Percentiles rank a stretch among this genome's conserved stretches.
phyloP scores from a whole-genome alignment of 768 basidiomycete genomes.

The Mycena galericulata region DNA sequence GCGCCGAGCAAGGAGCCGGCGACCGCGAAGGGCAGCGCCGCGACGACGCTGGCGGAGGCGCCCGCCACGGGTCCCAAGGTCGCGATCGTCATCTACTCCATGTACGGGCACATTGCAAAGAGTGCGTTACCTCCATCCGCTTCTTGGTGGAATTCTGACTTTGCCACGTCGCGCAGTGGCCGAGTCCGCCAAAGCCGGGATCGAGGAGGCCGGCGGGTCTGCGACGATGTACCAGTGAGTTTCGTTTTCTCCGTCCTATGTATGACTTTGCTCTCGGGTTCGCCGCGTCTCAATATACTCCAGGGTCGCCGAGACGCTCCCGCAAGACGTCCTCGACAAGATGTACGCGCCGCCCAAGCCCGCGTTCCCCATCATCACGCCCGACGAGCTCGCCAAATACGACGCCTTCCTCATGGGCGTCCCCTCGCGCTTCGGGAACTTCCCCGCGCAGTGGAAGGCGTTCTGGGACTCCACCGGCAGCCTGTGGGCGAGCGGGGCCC shows the following conservation, averaged over 20 bases:
- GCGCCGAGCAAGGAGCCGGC: neutral
- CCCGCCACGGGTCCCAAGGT: neutral
- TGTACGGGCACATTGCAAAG: constrained; percentile 67
- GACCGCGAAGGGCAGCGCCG: neutral
- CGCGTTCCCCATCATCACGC: constrained; percentile 73
- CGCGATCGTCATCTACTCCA: constrained; percentile 64
- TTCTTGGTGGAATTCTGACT: neutral
- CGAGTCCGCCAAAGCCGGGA: constrained; percentile 60
- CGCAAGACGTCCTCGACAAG: constrained; percentile 70
- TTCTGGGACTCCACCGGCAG: constrained; percentile 85
- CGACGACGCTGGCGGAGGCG: neutral
- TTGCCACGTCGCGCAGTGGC: constrained; percentile 62
- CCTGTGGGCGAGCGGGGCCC: constrained; percentile 68
- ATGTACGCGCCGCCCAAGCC: constrained; percentile 82
- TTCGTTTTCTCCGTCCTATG: neutral
- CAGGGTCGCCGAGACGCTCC: constrained; percentile 85
- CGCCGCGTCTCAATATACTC: constrained; percentile 6
- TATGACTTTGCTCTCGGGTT: neutral
- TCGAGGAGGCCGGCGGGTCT: constrained; percentile 54
- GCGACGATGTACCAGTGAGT: constrained; percentile 57
- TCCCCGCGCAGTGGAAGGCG: constrained; percentile 78
- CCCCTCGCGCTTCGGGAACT: constrained; percentile 80
- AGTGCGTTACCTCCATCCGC: constrained; percentile 46
- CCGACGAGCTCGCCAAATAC: constrained; percentile 64
- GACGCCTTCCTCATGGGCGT: constrained; percentile 82